Evolutionary conservation across 2,329 filamentous ascomycete genomes (phyloP), one percentile per base, ranked within the genome.

Genomic region (Penicillium sp.): DNA sequence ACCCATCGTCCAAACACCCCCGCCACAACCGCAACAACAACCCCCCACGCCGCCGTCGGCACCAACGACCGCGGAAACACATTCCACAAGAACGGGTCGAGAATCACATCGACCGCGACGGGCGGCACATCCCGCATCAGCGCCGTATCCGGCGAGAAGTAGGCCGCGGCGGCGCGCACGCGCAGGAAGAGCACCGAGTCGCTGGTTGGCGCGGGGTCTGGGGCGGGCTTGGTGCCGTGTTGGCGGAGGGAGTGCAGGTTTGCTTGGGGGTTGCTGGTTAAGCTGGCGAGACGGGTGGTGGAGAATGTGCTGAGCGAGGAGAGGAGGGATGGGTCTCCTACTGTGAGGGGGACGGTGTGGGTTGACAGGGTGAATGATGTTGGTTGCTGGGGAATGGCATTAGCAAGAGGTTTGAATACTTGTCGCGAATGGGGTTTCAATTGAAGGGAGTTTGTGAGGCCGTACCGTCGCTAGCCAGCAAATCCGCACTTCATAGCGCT

Each of bases 381-480:
- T 47, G 94, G 94, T 88, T 96, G 90, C 93, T 97, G 63, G 3
- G 7, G 20, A 20, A 6, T 12, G 20, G 14, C 39, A 20, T 54
- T 37, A 52, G 65, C 1, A 28, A n/a, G 22, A 49, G 14, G 0
- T 15, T 31, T 35, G n/a, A 20, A 20, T 20, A 20, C 20, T 20
- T 20, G 20, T 2, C 20, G 20, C 20, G 20, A 20, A 20, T 20
- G 20, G 20, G 20, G 20, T 20, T 20, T 31, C 14, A n/a, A 42
- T 15, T 42, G 7, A 20, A 42, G 39, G 11, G 12, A 15, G n/a
- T 2, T 15, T 12, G 3, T 14, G 48, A n/a, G 2, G 17, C 15
- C 90, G 77, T 83, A 96, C 94, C 61, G 89, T 95, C 42, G 95
- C 95, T 61, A 92, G 84, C 93, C 94, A 99, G 79, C 94, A 98